These are phyloP conservation scores for Evernia prunastri DNA, from an alignment of 495 filamentous ascomycete genomes.

Conservation along the genomic window DNA sequence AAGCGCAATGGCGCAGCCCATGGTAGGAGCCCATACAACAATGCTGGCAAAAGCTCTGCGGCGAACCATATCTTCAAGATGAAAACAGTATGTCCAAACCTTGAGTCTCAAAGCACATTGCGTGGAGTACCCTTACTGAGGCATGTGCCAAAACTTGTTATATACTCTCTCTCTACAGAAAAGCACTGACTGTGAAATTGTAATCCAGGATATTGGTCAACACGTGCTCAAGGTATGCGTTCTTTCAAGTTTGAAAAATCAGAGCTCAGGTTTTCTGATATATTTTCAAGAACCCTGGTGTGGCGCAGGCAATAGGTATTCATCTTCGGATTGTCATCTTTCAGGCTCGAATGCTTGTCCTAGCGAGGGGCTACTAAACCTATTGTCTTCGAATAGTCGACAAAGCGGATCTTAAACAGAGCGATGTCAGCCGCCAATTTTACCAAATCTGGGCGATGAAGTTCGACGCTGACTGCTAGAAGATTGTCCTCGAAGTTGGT, in stretches of 20 bases:
- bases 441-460: constrained; percentile 7
- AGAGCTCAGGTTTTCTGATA: neutral
- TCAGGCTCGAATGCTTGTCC: neutral
- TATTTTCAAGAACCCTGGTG: constrained; percentile 72
- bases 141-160: neutral
- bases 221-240: constrained; percentile 57
- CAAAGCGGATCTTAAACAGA: constrained; percentile 85
- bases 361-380: neutral
- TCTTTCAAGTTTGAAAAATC: neutral
- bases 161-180: neutral
- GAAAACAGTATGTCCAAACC: constrained; percentile 46
- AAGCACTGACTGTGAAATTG: neutral
- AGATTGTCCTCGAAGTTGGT: constrained; percentile 66
- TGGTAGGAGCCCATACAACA: constrained; percentile 48
- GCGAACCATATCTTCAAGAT: constrained; percentile 83
- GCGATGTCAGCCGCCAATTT: constrained; percentile 49
- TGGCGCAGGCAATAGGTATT: constrained; percentile 65
- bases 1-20: constrained; percentile 54
- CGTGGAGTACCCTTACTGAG: neutral
- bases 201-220: constrained; percentile 59
- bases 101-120: neutral
- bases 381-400: constrained; percentile 38
- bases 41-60: constrained; percentile 44
- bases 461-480: constrained; percentile 3
- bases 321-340: neutral